A percentile compares a stretch with the other conserved stretches of the same genome.
Evolutionary conservation across 176 grass and related monocot species (phyloP).

Genomic region (Areca catechu): DNA sequence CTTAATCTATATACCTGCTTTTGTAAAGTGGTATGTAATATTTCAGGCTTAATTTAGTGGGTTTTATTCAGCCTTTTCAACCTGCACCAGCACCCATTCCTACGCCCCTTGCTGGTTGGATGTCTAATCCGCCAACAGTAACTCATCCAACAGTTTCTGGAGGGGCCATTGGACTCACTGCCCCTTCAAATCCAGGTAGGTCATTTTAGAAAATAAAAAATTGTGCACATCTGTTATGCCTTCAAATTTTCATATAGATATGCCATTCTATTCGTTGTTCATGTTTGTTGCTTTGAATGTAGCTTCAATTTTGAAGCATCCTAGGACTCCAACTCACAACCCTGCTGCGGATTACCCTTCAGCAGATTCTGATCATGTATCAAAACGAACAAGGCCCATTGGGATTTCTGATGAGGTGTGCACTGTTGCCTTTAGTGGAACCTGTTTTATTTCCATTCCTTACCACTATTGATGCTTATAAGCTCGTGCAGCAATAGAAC

Average conservation of each 20-base stretch:
- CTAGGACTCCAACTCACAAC: constrained; percentile 64
- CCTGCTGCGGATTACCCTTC: constrained; percentile 71
- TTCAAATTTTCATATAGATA: background rate
- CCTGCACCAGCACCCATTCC: background rate
- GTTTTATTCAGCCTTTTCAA: background rate
- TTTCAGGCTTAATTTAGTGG: constrained; percentile 5
- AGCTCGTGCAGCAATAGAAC: background rate
- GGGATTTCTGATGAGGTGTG: constrained; percentile 87
- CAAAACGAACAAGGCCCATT: constrained; percentile 84
- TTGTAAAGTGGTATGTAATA: constrained; percentile 5
- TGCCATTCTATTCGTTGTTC: too few species aligned
- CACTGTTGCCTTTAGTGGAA: background rate
- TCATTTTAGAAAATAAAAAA: too few species aligned
- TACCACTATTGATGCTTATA: constrained; percentile 11
- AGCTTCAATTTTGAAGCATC: constrained; percentile 90
- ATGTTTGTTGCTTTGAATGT: constrained; percentile 4
- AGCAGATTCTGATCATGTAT: constrained; percentile 80
- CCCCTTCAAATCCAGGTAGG: background rate
- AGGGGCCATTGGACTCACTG: background rate
- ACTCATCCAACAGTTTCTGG: background rate
- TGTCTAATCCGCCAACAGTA: background rate
- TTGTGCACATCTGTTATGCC: background rate
- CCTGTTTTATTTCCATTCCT: constrained; percentile 13
- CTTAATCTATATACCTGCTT: background rate
- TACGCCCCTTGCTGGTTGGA: constrained; percentile 2